These are phyloP conservation scores for Stagonosporopsis rhizophila DNA, from an alignment of 2,329 filamentous ascomycete genomes.

Conservation along the genomic window DNA sequence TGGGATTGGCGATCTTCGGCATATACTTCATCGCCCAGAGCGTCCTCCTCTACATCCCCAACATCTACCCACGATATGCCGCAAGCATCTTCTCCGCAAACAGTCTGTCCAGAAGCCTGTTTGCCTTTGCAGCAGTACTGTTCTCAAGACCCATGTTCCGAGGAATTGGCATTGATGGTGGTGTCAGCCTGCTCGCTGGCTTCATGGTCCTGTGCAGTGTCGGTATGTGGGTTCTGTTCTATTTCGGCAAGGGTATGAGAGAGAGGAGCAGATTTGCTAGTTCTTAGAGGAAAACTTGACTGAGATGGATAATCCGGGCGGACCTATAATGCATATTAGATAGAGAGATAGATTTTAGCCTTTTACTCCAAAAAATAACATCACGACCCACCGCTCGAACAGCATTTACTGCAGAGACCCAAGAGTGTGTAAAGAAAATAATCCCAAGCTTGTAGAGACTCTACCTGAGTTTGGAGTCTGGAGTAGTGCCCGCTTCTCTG, in stretches of 20 bases:
- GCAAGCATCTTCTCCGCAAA: conserved; percentile 67
- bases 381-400: background rate
- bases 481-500: background rate
- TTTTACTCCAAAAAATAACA: background rate
- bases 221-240: conserved; percentile 65
- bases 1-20: conserved; percentile 55
- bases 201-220: conserved; percentile 52
- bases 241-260: conserved; percentile 62
- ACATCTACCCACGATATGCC: conserved; percentile 61
- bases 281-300: conserved; percentile 9
- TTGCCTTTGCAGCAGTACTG: conserved; percentile 66
- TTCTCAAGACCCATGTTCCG: conserved; percentile 66
- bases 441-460: background rate
- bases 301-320: background rate
- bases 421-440: too few species aligned
- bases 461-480: background rate
- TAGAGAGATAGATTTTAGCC: background rate
- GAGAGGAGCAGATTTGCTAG: conserved; percentile 65
- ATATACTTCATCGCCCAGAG: conserved; percentile 53
- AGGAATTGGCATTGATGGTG: conserved; percentile 64
- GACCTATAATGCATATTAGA: background rate
- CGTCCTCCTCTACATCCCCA: conserved; percentile 68
- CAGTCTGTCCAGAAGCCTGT: conserved; percentile 60
- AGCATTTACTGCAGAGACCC: background rate
- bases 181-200: conserved; percentile 63